These are phyloP conservation scores for Hirsutella thompsonii DNA, from an alignment of 2,329 filamentous ascomycete genomes.

Conservation along the genomic window DNA sequence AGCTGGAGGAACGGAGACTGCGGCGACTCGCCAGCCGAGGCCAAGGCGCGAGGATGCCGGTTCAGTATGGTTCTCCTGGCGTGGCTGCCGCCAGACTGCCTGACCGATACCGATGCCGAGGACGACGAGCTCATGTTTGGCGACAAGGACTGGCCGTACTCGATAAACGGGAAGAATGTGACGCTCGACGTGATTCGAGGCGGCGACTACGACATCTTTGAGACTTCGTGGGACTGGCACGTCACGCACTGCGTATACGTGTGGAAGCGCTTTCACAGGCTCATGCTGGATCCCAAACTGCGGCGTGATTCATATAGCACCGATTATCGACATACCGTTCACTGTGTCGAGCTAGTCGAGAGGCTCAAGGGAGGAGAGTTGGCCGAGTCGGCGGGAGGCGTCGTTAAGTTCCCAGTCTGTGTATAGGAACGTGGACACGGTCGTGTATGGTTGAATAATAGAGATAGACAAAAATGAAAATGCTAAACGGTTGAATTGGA, in stretches of 20 bases:
- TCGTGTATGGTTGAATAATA: too few species aligned
- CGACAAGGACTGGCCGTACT: slow-evolving; percentile 6
- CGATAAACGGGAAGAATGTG: slow-evolving; percentile 5
- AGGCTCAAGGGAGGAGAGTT: slow-evolving; percentile 1
- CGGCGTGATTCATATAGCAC: slow-evolving; percentile 10
- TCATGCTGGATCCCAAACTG: slow-evolving; percentile 6
- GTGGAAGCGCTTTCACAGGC: slow-evolving; percentile 11
- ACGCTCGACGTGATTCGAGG: slow-evolving; percentile 7
- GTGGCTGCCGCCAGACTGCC: slow-evolving; percentile 9
- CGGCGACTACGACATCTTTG: slow-evolving; percentile 8
- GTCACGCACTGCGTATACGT: slow-evolving; percentile 10
- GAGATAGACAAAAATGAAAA: too few species aligned
- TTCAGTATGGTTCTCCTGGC: slow-evolving; percentile 10
- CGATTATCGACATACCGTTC: slow-evolving; percentile 9
- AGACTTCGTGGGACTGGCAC: slow-evolving; percentile 10
- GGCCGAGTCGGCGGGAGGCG: too few species aligned
- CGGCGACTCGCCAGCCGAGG: slow-evolving; percentile 8
- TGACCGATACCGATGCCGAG: slow-evolving; percentile 8
- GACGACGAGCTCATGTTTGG: slow-evolving; percentile 12
- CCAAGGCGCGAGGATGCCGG: slow-evolving; percentile 4
- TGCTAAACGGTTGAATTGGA: too few species aligned
- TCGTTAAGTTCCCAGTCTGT: too few species aligned
- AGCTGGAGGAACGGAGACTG: slow-evolving; percentile 9
- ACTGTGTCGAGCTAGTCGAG: slow-evolving; percentile 10
- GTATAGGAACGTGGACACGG: too few species aligned